Percentiles rank a stretch among this genome's conserved stretches.
Conservation (phyloP, 176 grass and related monocot species). For the Typha latifolia region DNA sequence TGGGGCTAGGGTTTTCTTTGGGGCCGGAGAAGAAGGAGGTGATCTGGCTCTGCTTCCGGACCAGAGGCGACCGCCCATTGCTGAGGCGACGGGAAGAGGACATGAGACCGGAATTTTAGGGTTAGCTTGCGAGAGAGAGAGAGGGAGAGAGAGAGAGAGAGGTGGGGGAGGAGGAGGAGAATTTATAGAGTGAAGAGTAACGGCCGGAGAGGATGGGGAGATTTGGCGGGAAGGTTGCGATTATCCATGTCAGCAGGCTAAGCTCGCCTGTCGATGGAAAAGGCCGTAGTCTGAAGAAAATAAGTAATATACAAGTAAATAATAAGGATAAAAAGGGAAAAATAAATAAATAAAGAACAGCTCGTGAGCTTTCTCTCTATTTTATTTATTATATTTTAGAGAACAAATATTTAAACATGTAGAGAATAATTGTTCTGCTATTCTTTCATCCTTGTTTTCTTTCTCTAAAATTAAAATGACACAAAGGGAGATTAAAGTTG, state of each 20-base stretch:
- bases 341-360: too few relatives aligned
- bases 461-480: too few relatives aligned
- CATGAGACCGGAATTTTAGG: constrained; percentile 19
- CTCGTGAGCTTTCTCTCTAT: neutral
- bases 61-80: constrained; percentile 80
- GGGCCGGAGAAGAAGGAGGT: constrained; percentile 74
- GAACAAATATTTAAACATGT: too few relatives aligned
- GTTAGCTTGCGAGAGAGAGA: neutral
- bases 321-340: too few relatives aligned
- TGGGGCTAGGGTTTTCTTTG: constrained; percentile 4
- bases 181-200: constrained; percentile 1
- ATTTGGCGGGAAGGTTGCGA: constrained; percentile 30
- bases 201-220: constrained; percentile 1
- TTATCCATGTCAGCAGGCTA: neutral
- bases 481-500: neutral
- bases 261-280: neutral
- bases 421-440: too few relatives aligned
- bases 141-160: constrained; percentile 5
- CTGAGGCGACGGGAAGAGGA: constrained; percentile 47
- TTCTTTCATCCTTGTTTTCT: too few relatives aligned
- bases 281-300: neutral
- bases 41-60: constrained; percentile 86
- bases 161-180: neutral
- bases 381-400: neutral
- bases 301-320: neutral